Percentiles rank a stretch among this genome's conserved stretches.
Evolutionary conservation across 2,329 filamentous ascomycete species (phyloP).

Genomic region (Talaromyces piceae): DNA sequence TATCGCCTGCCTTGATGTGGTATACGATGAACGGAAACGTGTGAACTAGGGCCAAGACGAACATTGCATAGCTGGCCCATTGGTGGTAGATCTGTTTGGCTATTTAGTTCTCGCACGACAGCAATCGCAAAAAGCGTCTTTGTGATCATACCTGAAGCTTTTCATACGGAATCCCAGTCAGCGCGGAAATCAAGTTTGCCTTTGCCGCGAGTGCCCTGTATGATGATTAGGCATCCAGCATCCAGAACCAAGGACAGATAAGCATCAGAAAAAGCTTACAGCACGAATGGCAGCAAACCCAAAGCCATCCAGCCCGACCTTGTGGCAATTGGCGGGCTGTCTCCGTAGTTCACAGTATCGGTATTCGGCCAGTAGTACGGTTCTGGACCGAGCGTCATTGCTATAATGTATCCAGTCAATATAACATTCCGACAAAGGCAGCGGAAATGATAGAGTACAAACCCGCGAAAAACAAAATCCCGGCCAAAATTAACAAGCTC

Average conservation of each 20-base stretch:
- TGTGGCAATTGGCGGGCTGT: constrained; percentile 46
- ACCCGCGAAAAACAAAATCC: constrained; percentile 14
- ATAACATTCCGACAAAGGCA: constrained; percentile 6
- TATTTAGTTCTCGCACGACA: neutral
- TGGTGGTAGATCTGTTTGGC: constrained; percentile 34
- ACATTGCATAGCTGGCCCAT: constrained; percentile 48
- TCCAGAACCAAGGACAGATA: too few species aligned
- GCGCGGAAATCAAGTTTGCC: constrained; percentile 45
- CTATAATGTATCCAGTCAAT: constrained; percentile 15
- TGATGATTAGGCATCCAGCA: too few species aligned
- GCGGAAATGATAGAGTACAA: constrained; percentile 33
- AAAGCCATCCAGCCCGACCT: constrained; percentile 45
- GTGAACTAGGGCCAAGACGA: constrained; percentile 48
- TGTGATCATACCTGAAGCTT: constrained; percentile 34
- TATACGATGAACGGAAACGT: constrained; percentile 53
- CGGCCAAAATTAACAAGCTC: constrained; percentile 32
- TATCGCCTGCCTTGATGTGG: constrained; percentile 40
- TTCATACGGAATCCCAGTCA: constrained; percentile 51
- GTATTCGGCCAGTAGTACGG: constrained; percentile 49
- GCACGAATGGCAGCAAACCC: constrained; percentile 44
- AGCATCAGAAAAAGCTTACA: constrained; percentile 19
- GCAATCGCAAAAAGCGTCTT: too few species aligned
- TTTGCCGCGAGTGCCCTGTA: constrained; percentile 42
- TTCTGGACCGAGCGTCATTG: constrained; percentile 39
- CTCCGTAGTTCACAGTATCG: constrained; percentile 30